These are phyloP conservation scores for Cyclotella kingstonii DNA, from an alignment of 108 stramenopile genomes.

Conservation along the genomic window DNA sequence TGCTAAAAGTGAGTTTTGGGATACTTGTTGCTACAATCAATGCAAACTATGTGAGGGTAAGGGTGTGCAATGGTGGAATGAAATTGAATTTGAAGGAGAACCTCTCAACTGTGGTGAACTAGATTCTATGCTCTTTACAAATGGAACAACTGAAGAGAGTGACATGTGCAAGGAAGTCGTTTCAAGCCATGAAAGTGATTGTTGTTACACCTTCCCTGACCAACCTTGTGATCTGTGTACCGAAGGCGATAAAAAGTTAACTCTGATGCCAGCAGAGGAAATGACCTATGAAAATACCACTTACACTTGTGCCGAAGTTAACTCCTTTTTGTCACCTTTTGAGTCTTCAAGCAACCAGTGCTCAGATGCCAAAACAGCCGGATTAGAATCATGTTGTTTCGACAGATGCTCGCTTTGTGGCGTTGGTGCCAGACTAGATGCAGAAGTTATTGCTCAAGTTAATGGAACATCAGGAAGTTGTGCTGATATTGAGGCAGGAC, in stretches of 20 bases:
- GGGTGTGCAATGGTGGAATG: constrained; percentile 46
- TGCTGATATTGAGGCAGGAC: constrained; percentile 26
- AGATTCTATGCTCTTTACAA: constrained; percentile 25
- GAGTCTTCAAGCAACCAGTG: constrained; percentile 36
- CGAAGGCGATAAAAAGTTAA: constrained; percentile 23
- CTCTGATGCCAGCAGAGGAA: constrained; percentile 42
- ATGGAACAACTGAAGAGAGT: constrained; percentile 18
- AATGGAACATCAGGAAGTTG: constrained; percentile 28
- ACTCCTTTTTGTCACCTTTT: constrained; percentile 42
- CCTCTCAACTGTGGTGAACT: constrained; percentile 42
- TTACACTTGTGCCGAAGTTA: constrained; percentile 44
- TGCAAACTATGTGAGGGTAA: constrained; percentile 45
- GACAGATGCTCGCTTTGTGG: constrained; percentile 46
- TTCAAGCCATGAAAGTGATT: constrained; percentile 19
- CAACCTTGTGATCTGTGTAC: constrained; percentile 40
- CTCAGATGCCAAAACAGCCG: constrained; percentile 10
- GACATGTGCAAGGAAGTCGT: constrained; percentile 33
- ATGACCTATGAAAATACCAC: constrained; percentile 30
- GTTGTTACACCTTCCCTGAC: constrained; percentile 37
- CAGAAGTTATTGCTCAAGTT: constrained; percentile 33
- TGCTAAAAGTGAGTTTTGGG: constrained; percentile 33
- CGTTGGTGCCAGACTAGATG: constrained; percentile 35
- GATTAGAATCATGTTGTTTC: constrained; percentile 32
- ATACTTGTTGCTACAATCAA: constrained; percentile 41
- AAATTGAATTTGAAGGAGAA: constrained; percentile 33